Base-by-base conservation (phyloP, 345 rosid genomes). In the Dipteronia sinensis region DNA sequence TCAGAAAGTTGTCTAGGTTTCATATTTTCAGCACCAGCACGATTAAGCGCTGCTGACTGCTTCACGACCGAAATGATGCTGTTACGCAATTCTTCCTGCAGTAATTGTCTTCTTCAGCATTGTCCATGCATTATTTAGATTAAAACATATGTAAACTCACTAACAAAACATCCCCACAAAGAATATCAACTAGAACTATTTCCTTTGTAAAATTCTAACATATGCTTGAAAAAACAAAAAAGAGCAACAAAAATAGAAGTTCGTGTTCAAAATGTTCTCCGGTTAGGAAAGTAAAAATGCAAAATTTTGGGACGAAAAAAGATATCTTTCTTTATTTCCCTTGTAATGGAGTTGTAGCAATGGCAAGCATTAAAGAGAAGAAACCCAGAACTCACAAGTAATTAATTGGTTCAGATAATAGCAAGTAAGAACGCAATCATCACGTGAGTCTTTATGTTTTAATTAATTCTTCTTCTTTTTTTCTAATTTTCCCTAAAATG, bases 1-100 rank as follows among this genome's bases (percentile, higher is more conserved):
- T 95, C 98, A 72, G 93, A 93, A 80, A 95, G 93, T 79, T 95
- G 98, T 66, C 99, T 91, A 42, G 91, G 90, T 82, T 88, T 93
- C 98, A 95, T 83, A 75, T 74, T 87, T 74, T 84, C 96, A 81
- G 92, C 87, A 72, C 91, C 90, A 0, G 81, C 77, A 47, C 83
- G 82, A 58, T 86, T 88, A 74, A 92, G 85, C 2, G 91, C 94
- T 23, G 86, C 79, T 58, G 99, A 90, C 83, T 91, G 92, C 87
- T 87, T 92, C 78, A 95, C 95, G 38, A 85, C 70, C 38, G 88
- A 87, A 7, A 91, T 81, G 76, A 95, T 82, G 73, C 73, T 87
- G 84, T 82, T 83, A 65, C 97, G 91, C 83, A 95, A 81, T 62
- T 92, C 91, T 83, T 92, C 97, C 99, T 95, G 91, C 81, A 63